Evolutionary conservation across 2,329 filamentous ascomycete genomes (phyloP).

Genomic region (Botrytis porri): DNA sequence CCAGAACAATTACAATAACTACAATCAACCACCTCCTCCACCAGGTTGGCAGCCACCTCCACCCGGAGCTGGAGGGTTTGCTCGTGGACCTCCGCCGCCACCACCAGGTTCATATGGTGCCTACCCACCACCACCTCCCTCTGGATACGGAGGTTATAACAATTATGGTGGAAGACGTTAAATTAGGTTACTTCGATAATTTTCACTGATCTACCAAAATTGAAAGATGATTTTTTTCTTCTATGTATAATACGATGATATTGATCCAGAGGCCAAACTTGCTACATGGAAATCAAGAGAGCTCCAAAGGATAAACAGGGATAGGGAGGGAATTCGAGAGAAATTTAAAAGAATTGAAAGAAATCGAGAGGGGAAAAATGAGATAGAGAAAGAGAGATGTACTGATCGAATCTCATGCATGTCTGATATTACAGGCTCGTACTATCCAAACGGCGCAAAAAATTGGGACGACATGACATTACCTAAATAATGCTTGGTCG

Average conservation of each 20-base stretch:
- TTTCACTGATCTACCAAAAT: neutral
- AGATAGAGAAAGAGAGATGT: constrained; percentile 78
- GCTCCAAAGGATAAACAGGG: constrained; percentile 80
- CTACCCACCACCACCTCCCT: constrained; percentile 22
- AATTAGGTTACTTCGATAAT: neutral
- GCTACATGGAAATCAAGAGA: constrained; percentile 94
- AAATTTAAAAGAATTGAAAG: constrained; percentile 81
- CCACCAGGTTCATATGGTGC: constrained; percentile 38
- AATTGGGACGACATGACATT: neutral
- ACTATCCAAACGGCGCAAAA: neutral
- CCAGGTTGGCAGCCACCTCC: constrained; percentile 45
- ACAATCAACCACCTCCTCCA: constrained; percentile 31
- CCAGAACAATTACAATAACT: constrained; percentile 27
- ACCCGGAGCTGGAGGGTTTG: constrained; percentile 46
- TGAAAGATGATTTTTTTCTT: neutral
- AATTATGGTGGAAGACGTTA: constrained; percentile 13
- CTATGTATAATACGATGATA: constrained; percentile 80
- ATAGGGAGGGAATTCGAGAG: constrained; percentile 77
- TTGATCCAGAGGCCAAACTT: constrained; percentile 83
- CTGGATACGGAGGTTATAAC: constrained; percentile 27
- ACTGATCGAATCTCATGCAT: neutral
- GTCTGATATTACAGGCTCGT: neutral
- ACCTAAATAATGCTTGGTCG: neutral
- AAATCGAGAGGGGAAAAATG: constrained; percentile 81
- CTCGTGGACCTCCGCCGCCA: constrained; percentile 47